Conservation (phyloP, 208 protist species). For the Acanthamoeba triangularis region DNA sequence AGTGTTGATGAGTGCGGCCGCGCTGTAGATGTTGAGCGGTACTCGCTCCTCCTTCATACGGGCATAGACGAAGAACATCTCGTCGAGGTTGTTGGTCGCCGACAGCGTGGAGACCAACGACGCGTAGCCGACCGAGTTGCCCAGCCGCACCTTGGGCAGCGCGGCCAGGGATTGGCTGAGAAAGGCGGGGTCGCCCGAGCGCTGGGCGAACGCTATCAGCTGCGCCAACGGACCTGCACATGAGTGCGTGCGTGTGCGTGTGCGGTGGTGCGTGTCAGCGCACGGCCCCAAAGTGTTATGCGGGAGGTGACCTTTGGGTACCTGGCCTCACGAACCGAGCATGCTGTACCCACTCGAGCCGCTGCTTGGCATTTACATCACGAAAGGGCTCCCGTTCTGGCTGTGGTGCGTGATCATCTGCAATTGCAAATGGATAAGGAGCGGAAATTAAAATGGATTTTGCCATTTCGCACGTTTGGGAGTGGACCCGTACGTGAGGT, state of each 20-base stretch:
- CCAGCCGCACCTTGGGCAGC: slow-evolving; percentile 1
- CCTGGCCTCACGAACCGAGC: too few relatives aligned
- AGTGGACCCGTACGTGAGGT: too few relatives aligned
- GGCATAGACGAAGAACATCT: neutral
- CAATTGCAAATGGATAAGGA: too few relatives aligned
- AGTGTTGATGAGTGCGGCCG: neutral
- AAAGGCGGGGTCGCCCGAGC: neutral
- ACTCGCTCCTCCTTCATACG: neutral
- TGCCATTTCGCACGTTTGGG: too few relatives aligned
- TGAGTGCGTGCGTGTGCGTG: neutral
- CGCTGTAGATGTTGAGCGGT: neutral
- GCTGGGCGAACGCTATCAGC: neutral
- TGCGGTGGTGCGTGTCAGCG: too few relatives aligned
- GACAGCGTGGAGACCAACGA: neutral
- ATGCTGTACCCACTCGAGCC: too few relatives aligned
- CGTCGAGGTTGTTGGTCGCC: neutral
- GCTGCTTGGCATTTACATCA: too few relatives aligned
- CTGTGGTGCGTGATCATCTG: too few relatives aligned
- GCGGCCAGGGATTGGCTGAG: neutral
- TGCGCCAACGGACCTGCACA: neutral
- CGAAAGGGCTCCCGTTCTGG: too few relatives aligned
- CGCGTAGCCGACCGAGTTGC: neutral
- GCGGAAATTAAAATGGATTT: too few relatives aligned
- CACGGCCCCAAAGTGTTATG: neutral
- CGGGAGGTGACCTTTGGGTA: neutral